Base-by-base conservation (phyloP, 768 basidiomycete genomes). In the Boletales sp. region DNA sequence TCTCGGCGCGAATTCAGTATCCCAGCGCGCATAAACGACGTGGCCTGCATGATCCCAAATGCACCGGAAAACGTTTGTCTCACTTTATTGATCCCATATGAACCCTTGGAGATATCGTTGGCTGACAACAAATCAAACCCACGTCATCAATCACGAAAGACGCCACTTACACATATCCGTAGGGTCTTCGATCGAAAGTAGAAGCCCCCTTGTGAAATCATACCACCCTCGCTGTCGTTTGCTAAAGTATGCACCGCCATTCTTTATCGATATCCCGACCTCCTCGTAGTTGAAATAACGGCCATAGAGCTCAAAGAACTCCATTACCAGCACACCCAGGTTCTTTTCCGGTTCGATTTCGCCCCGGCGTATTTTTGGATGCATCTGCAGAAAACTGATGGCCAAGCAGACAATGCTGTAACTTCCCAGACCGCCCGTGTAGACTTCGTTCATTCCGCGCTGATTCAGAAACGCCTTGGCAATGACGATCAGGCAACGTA, bases 271-370 rank as follows among this genome's bases (percentile, higher is more conserved):
- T 55, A 99, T 90, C 9, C 95, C 95, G 15, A 86, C 83, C 61
- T 90, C 84, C 47, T 86, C 81, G 58, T 92, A 96, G 67, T 94
- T 94, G 79, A 97, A 98, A 66, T 84, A 83, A 43, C 78, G 74
- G 14, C 94, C 95, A 66, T 98, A 98, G 12, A 95, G 75, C 74
- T 98, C 94, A 62, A 98, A 96, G 65, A 98, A 97, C 69, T 99
- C 96, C 76, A 97, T 81, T 40, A 96, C 78, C 48, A 99, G 72
- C n/a, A 94, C 89, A 2, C 96, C 96, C 10, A 98, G 75, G 62
- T 98, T 98, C 59, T 80, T 75, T 57, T 84, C 82, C 0, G 93
- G 82, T 58, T 94, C 84, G 28, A 99, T 90, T 68, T 94, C 90
- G 0, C 84, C 89, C 48, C 82, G 70, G 36, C 94, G 84, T 52